These are phyloP conservation scores for Allantophomopsis cytisporea DNA, from an alignment of 2,329 filamentous ascomycete species.

Conservation along the genomic window DNA sequence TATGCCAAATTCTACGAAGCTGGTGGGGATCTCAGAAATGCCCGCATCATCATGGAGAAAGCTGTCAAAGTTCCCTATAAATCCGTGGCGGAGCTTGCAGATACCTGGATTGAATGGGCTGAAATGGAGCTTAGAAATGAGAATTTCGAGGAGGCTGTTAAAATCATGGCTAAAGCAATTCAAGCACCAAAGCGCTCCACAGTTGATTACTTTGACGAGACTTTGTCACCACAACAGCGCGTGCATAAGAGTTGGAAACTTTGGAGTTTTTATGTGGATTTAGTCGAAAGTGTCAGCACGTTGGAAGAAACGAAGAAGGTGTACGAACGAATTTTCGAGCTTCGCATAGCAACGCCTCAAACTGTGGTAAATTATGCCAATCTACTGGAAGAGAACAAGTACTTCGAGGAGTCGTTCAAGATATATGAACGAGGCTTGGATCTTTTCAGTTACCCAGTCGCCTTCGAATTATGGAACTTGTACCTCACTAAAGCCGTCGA, in stretches of 20 bases:
- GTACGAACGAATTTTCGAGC: slow-evolving; percentile 95
- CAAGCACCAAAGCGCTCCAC: slow-evolving; percentile 95
- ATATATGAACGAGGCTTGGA: slow-evolving; percentile 92
- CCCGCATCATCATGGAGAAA: slow-evolving; percentile 91
- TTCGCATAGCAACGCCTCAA: slow-evolving; percentile 93
- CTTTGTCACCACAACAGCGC: slow-evolving; percentile 81
- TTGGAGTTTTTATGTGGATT: slow-evolving; percentile 98
- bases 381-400: slow-evolving; percentile 83
- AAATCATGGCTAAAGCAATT: slow-evolving; percentile 93
- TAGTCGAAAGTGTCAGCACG: slow-evolving; percentile 86
- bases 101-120: slow-evolving; percentile 99
- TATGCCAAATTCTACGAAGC: slow-evolving; percentile 96
- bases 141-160: slow-evolving; percentile 87
- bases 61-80: slow-evolving; percentile 97
- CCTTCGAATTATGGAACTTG: slow-evolving; percentile 96
- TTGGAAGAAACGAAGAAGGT: slow-evolving; percentile 87
- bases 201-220: slow-evolving; percentile 98
- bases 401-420: slow-evolving; percentile 97
- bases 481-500: slow-evolving; percentile 97
- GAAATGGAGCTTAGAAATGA: slow-evolving; percentile 95
- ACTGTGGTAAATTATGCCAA: slow-evolving; percentile 98
- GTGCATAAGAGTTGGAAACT: slow-evolving; percentile 99
- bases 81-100: slow-evolving; percentile 88
- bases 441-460: slow-evolving; percentile 96
- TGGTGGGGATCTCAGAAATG: slow-evolving; percentile 70